Evolutionary conservation across 2,329 filamentous ascomycete species (phyloP).

Genomic region (Grosmannia penicillata): DNA sequence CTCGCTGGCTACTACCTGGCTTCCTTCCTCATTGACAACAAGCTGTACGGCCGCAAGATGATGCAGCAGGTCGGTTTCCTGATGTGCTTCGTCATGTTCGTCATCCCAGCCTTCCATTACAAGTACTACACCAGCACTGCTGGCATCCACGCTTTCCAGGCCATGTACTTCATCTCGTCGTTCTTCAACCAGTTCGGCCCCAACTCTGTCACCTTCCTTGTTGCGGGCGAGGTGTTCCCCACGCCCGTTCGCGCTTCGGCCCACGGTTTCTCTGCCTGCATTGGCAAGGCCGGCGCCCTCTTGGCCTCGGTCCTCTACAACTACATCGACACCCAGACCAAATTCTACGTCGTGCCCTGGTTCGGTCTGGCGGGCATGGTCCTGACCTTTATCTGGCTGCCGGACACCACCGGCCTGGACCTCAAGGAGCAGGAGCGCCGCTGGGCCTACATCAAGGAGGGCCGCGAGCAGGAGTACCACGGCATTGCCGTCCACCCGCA

Average conservation of each 20-base stretch:
- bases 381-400: constrained; percentile 71
- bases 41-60: constrained; percentile 87
- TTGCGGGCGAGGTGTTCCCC: constrained; percentile 91
- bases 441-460: constrained; percentile 73
- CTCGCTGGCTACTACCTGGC: constrained; percentile 83
- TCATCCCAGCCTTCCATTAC: constrained; percentile 81
- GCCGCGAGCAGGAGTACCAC: constrained; percentile 71
- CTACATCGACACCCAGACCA: constrained; percentile 73
- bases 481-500: constrained; percentile 82
- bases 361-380: constrained; percentile 81
- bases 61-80: constrained; percentile 95
- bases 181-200: constrained; percentile 99
- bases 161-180: constrained; percentile 94
- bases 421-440: constrained; percentile 94
- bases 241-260: constrained; percentile 85
- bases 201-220: constrained; percentile 91
- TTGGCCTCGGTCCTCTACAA: constrained; percentile 83
- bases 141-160: constrained; percentile 79
- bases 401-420: constrained; percentile 93
- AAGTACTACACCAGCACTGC: constrained; percentile 60
- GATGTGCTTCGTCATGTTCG: constrained; percentile 85
- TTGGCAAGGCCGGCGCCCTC: constrained; percentile 79
- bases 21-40: constrained; percentile 83
- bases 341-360: constrained; percentile 91
- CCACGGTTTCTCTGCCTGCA: constrained; percentile 86